These are phyloP conservation scores for Penicillium herquei DNA, from an alignment of 495 filamentous ascomycete species.

Conservation along the genomic window DNA sequence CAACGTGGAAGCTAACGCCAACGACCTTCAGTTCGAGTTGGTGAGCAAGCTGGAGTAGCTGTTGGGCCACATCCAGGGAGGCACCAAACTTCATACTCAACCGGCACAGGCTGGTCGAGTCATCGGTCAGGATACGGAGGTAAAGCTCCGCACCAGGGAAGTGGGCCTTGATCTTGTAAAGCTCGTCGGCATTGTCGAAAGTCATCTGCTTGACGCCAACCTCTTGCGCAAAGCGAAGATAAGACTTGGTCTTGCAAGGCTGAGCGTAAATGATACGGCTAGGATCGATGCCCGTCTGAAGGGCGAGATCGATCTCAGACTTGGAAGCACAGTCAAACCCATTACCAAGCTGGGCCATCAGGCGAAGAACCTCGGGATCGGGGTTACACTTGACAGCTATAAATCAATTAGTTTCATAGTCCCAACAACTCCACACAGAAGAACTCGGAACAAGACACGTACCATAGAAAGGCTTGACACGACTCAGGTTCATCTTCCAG, in stretches of 20 bases:
- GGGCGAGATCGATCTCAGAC: constrained; percentile 88
- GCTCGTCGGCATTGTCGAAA: constrained; percentile 96
- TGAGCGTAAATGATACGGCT: constrained; percentile 97
- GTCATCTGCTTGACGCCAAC: constrained; percentile 96
- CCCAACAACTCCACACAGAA: not conserved
- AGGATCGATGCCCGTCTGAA: constrained; percentile 81
- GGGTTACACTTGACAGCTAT: constrained; percentile 98
- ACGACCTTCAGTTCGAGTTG: constrained; percentile 92
- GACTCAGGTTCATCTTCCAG: constrained; percentile 91
- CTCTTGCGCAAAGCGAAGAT: constrained; percentile 82
- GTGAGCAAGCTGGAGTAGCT: constrained; percentile 77
- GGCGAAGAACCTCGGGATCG: constrained; percentile 81
- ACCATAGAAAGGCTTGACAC: constrained; percentile 98
- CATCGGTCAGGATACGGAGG: constrained; percentile 92
- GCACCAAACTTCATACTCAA: constrained; percentile 97
- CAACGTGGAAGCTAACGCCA: constrained; percentile 96
- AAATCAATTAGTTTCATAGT: constrained; percentile 3
- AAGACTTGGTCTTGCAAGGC: constrained; percentile 98
- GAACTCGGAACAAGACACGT: constrained; percentile 27
- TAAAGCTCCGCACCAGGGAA: constrained; percentile 88
- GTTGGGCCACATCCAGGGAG: constrained; percentile 72
- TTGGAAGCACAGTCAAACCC: constrained; percentile 99
- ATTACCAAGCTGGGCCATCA: constrained; percentile 82
- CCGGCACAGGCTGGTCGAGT: constrained; percentile 89
- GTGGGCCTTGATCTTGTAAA: constrained; percentile 92